Evolutionary conservation across 768 basidiomycete species (phyloP).

Genomic region (Tylopilus subfusipes): DNA sequence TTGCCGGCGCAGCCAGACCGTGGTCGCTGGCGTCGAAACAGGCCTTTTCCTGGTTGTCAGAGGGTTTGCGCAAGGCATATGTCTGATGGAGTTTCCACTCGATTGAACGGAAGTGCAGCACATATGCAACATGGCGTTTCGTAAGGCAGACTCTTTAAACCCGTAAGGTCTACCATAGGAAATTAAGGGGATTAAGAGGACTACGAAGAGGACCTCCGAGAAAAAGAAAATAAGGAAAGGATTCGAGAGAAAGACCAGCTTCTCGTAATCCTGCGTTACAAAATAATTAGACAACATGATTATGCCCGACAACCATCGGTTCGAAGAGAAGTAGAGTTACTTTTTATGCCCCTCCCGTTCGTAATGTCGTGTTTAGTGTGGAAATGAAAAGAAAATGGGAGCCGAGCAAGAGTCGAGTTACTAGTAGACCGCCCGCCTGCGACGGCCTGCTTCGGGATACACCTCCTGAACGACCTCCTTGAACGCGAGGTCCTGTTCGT

Average conservation of each 20-base stretch:
- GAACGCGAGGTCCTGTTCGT: slow-evolving; percentile 33
- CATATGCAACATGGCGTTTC: not conserved
- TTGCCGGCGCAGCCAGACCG: not conserved
- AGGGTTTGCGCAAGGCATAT: not conserved
- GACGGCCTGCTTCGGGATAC: slow-evolving; percentile 26
- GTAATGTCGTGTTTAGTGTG: not conserved
- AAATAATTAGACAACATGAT: slow-evolving; percentile 20
- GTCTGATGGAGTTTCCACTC: not conserved
- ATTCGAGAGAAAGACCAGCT: slow-evolving; percentile 17
- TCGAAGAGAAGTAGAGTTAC: slow-evolving; percentile 2
- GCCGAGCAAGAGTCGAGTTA: no score
- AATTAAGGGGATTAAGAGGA: not conserved
- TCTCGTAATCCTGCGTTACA: slow-evolving; percentile 14
- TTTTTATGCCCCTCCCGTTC: slow-evolving; percentile 7
- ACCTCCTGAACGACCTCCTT: slow-evolving; percentile 28
- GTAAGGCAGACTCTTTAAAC: not conserved
- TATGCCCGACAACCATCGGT: slow-evolving; percentile 4
- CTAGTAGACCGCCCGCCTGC: slow-evolving; percentile 11
- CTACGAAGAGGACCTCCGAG: not conserved
- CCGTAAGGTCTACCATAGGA: slow-evolving; percentile 1
- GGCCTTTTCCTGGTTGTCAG: not conserved
- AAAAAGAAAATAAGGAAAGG: slow-evolving; percentile 3
- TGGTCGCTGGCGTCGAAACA: not conserved
- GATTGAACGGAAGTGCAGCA: not conserved
- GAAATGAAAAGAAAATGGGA: not conserved